phyloP scores from a whole-genome alignment of 495 filamentous ascomycete genomes.

The Penicillium subrubescens region DNA sequence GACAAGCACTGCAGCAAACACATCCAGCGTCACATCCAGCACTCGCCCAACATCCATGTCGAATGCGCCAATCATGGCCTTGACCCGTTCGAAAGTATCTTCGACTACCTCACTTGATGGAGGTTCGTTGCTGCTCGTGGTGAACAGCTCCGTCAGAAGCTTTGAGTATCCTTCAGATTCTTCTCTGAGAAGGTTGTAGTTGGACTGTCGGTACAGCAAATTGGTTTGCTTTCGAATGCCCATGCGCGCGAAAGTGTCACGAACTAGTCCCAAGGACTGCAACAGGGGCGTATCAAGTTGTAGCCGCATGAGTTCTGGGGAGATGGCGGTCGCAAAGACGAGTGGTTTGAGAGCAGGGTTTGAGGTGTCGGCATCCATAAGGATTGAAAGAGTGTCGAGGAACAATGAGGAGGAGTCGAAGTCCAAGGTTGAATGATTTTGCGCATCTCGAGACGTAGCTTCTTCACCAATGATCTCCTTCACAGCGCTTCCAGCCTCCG shows the following conservation, averaged over 20 bases:
- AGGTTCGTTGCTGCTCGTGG: slow-evolving; percentile 65
- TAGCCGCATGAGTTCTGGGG: slow-evolving; percentile 70
- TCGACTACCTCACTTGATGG: slow-evolving; percentile 64
- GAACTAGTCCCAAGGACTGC: slow-evolving; percentile 73
- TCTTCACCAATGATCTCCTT: slow-evolving; percentile 71
- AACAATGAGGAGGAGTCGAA: slow-evolving; percentile 73
- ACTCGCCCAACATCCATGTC: slow-evolving; percentile 93
- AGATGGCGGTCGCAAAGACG: slow-evolving; percentile 69
- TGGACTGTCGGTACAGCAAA: slow-evolving; percentile 89
- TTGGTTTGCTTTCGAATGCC: slow-evolving; percentile 88
- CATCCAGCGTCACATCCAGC: slow-evolving; percentile 87
- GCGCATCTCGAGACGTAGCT: slow-evolving; percentile 42
- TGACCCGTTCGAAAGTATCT: slow-evolving; percentile 76
- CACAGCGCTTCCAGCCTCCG: slow-evolving; percentile 70
- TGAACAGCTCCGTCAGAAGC: slow-evolving; percentile 85
- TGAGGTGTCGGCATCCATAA: slow-evolving; percentile 63
- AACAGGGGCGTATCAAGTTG: slow-evolving; percentile 79
- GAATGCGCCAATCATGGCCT: slow-evolving; percentile 89
- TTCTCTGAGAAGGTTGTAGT: slow-evolving; percentile 93
- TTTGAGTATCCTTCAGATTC: slow-evolving; percentile 95
- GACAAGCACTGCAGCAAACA: slow-evolving; percentile 81
- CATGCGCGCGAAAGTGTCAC: slow-evolving; percentile 79
- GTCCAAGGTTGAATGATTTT: slow-evolving; percentile 27
- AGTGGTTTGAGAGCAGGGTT: slow-evolving; percentile 53
- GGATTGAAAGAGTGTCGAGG: slow-evolving; percentile 76